Base-by-base conservation (phyloP, 2,329 filamentous ascomycete genomes). In the Curvularia sp. region DNA sequence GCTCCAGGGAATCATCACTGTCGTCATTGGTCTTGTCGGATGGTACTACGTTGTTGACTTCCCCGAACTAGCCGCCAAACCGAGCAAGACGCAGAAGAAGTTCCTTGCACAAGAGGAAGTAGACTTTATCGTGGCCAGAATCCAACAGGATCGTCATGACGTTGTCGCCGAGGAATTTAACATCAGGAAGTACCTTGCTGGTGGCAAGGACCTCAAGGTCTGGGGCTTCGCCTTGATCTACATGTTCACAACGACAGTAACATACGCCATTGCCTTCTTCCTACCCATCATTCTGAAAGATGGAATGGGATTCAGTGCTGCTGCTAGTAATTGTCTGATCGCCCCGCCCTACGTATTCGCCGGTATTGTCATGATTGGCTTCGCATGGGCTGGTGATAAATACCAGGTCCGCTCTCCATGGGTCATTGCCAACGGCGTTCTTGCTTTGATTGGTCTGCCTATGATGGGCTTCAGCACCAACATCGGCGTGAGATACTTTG, bases 391-490 rank as follows among this genome's bases (percentile, higher is more conserved):
- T 1, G 88, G 89, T 34, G 91, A 93, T 77, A 84, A 82, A 72
- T 89, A 85, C 72, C 84, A 79, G 57, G 54, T 89, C 28, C 86
- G 91, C 41, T 88, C 87, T 0, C 86, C 87, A n/a, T 79, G 92
- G 66, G 80, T 93, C 60, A 70, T 86, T 59, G 81, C 84, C 77
- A 92, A 92, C 78, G 84, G 86, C 74, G 19, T 89, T 2, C 77
- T 92, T 25, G 84, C 83, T 67, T 77, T 93, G 49, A 83, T 91
- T 59, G 90, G 90, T 1, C 78, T 93, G 2, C 84, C 87, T 23
- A 85, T 93, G 71, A 88, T 92, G 78, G 90, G 89, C 25, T 93
- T 88, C 80, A 80, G 84, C 45, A 70, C 75, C n/a, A 82, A 77
- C 62, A 70, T 85, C 3, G 81, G 74, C 1, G 84, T 87, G 6